Percentiles rank a stretch among this genome's conserved stretches.
These are phyloP conservation scores for Aspergillus sclerotialis DNA, from an alignment of 2,329 filamentous ascomycete species.

Conservation along the genomic window DNA sequence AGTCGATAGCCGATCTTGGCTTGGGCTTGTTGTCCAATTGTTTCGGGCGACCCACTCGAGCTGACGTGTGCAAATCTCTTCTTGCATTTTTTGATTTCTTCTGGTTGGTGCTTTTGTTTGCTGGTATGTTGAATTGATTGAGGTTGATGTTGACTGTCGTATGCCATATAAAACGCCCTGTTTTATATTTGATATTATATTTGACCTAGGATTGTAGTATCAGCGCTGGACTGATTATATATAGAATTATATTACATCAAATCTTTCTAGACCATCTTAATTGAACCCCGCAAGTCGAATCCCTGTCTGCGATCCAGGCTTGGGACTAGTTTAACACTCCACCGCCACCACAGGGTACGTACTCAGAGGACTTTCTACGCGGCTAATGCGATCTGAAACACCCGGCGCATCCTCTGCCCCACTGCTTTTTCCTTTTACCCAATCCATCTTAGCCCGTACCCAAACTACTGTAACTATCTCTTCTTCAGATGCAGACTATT, in stretches of 20 bases:
- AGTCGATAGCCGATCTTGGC: slow-evolving; percentile 35
- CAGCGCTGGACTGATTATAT: background rate
- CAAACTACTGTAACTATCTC: no score
- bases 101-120: slow-evolving; percentile 4
- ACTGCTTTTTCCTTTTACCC: no score
- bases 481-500: no score
- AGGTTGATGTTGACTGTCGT: no score
- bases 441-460: no score
- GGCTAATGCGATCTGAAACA: background rate
- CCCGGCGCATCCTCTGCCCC: no score
- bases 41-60: slow-evolving; percentile 12
- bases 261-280: background rate
- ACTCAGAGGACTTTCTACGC: no score
- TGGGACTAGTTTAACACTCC: background rate
- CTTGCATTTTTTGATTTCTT: slow-evolving; percentile 7
- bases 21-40: slow-evolving; percentile 23
- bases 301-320: background rate
- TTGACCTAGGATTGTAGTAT: no score
- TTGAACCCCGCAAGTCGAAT: background rate
- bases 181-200: background rate
- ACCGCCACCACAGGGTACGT: background rate
- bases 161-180: background rate
- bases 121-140: slow-evolving; percentile 1
- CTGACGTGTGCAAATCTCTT: slow-evolving; percentile 29
- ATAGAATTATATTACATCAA: background rate